Conservation (phyloP, 2,329 filamentous ascomycete species). For the Aspergillus sp. region DNA sequence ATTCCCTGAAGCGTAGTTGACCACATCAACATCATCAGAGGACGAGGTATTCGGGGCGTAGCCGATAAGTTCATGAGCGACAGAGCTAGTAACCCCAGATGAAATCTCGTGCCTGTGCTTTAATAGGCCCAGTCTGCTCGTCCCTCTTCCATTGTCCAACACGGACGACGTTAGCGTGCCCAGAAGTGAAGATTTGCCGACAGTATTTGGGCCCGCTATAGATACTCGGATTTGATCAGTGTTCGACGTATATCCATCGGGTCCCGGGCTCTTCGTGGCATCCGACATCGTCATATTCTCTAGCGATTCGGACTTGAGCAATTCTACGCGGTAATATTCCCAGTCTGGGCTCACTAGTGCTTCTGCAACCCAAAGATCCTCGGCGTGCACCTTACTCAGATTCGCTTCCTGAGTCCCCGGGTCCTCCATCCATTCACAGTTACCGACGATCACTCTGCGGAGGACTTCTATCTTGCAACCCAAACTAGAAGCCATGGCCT, state of each 20-base stretch:
- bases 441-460: conserved; percentile 79
- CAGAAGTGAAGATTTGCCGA: conserved; percentile 87
- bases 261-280: conserved; percentile 6
- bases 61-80: conserved; percentile 89
- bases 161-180: conserved; percentile 85
- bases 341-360: conserved; percentile 79
- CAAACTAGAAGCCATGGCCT: conserved; percentile 87
- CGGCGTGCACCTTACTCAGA: conserved; percentile 33
- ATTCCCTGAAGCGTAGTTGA: conserved; percentile 85
- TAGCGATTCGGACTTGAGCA: conserved; percentile 1
- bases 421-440: conserved; percentile 62
- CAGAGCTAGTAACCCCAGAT: conserved; percentile 89
- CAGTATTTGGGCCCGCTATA: conserved; percentile 82
- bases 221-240: conserved; percentile 82
- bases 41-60: conserved; percentile 54
- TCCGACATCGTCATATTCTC: conserved; percentile 3
- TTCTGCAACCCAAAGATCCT: conserved; percentile 82
- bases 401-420: conserved; percentile 20
- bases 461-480: conserved; percentile 82
- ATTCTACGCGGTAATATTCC: conserved; percentile 39
- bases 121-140: conserved; percentile 81
- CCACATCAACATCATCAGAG: conserved; percentile 48
- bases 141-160: conserved; percentile 88
- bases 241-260: conserved; percentile 43
- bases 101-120: conserved; percentile 92